phyloP scores from a whole-genome alignment of 2,329 filamentous ascomycete species.

The Podosphaera fusca region DNA sequence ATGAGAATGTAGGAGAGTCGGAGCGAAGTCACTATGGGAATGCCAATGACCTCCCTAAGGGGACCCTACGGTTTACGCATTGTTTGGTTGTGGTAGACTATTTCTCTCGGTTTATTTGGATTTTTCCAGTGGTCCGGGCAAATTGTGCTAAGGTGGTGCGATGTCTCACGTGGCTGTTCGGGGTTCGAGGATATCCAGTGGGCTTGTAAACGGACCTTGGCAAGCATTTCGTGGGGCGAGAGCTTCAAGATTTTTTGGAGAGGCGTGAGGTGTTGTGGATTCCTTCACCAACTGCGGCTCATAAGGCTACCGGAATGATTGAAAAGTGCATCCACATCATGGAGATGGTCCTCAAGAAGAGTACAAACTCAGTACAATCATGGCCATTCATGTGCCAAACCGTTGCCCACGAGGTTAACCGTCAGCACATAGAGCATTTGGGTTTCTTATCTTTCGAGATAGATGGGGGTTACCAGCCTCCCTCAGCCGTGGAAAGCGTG shows the following conservation, averaged over 20 bases:
- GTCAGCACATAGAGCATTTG: neutral
- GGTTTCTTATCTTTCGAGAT: neutral
- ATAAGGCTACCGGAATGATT: neutral
- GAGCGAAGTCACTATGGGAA: too few relatives aligned
- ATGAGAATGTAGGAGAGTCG: too few relatives aligned
- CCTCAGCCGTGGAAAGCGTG: too few relatives aligned
- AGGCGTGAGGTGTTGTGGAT: neutral
- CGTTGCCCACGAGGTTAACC: neutral
- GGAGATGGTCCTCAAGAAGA: neutral
- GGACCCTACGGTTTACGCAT: neutral
- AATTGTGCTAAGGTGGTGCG: too few relatives aligned
- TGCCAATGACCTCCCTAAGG: neutral
- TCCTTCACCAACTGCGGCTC: neutral
- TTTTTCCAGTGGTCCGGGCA: too few relatives aligned
- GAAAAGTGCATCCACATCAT: neutral
- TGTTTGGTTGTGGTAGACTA: neutral
- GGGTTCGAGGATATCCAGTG: neutral
- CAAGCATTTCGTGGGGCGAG: neutral
- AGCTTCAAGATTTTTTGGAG: neutral
- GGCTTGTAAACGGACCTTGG: neutral
- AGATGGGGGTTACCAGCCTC: too few relatives aligned
- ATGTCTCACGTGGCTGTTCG: neutral
- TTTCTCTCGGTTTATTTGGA: too few relatives aligned
- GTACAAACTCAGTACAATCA: neutral
- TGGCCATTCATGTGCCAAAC: neutral